A percentile compares a stretch with the other conserved stretches of the same genome.
Conservation (phyloP, 306 rosid genomes). For the Lathyrus sativus region DNA sequence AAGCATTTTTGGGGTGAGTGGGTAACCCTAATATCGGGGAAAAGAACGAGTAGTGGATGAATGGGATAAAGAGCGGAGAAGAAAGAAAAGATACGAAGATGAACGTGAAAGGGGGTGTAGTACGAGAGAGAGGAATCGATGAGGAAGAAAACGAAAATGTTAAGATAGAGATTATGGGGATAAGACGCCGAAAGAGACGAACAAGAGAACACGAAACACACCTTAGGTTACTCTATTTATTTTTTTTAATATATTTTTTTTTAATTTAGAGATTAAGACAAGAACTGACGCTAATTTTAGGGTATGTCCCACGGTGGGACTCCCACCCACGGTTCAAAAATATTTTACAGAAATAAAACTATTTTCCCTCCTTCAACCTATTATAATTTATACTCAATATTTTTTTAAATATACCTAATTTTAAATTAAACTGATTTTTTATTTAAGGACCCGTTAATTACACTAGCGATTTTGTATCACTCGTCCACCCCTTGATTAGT, state of each 20-base stretch:
- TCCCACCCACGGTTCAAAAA: neutral
- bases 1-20: conserved; percentile 5
- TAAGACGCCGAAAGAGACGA: conserved; percentile 33
- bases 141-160: neutral
- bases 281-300: conserved; percentile 7
- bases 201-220: neutral
- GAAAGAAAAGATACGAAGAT: neutral
- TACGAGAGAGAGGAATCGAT: neutral
- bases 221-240: neutral
- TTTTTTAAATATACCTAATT: too few species aligned
- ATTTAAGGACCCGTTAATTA: too few species aligned
- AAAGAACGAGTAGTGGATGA: neutral
- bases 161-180: conserved; percentile 22
- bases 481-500: too few species aligned
- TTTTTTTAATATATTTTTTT: neutral
- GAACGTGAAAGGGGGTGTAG: neutral
- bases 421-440: too few species aligned
- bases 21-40: conserved; percentile 27
- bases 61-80: neutral
- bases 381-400: too few species aligned
- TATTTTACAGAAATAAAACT: too few species aligned
- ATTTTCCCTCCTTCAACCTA: too few species aligned
- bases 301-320: too few species aligned
- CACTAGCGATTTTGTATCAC: too few species aligned
- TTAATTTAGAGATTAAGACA: neutral